Evolutionary conservation across 352 stramenopile species (phyloP).

Genomic region (Pythium myriotylum): DNA sequence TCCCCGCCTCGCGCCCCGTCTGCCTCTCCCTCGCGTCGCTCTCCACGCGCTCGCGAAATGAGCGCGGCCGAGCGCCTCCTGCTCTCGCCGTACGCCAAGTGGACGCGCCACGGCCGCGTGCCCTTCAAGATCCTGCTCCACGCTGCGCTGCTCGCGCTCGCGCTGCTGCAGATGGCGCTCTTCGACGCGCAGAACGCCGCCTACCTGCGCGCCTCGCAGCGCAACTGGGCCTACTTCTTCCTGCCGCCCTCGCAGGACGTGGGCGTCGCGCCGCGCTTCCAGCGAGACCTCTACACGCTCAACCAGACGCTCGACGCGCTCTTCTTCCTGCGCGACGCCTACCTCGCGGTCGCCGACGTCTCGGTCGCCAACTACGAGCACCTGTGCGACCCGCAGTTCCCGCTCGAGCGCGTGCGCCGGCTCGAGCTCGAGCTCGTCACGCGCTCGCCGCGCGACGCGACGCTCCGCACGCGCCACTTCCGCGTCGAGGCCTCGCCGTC

Average conservation of each 20-base stretch:
- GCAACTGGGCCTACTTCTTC: constrained; percentile 89
- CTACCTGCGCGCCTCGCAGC: constrained; percentile 82
- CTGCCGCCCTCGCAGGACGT: constrained; percentile 57
- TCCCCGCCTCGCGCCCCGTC: neutral
- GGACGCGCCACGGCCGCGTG: constrained; percentile 65
- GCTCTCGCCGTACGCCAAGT: constrained; percentile 87
- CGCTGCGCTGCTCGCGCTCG: constrained; percentile 70
- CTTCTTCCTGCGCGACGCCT: constrained; percentile 69
- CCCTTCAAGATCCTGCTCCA: constrained; percentile 87
- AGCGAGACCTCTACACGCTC: constrained; percentile 73
- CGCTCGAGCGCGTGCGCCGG: constrained; percentile 10
- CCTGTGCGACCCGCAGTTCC: constrained; percentile 18
- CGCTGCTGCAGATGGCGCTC: constrained; percentile 70
- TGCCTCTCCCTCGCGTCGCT: neutral
- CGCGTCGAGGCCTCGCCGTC: constrained; percentile 36
- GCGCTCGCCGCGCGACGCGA: neutral
- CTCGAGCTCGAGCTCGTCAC: constrained; percentile 24
- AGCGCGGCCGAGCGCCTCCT: constrained; percentile 52
- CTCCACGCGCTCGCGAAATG: constrained; percentile 29
- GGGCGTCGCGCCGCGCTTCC: constrained; percentile 60
- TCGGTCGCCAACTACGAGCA: constrained; percentile 88
- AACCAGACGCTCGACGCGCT: constrained; percentile 71
- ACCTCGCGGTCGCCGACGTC: constrained; percentile 67
- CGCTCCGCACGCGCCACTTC: constrained; percentile 40
- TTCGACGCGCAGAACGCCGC: constrained; percentile 81